Base-by-base conservation (phyloP, 805 yeast genomes). In the Candida maesae region DNA sequence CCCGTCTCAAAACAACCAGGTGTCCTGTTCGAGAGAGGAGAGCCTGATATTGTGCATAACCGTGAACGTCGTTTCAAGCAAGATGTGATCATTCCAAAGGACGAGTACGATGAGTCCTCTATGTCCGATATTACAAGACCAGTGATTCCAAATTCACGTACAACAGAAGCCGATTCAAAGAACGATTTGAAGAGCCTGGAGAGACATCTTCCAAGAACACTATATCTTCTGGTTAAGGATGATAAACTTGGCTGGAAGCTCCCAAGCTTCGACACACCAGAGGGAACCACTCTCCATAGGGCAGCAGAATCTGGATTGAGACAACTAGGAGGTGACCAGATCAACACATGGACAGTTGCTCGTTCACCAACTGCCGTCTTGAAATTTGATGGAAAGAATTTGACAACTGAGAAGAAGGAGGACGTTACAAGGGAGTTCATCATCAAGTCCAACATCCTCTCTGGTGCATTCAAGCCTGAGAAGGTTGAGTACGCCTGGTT, bases 331-430 rank as follows among this genome's bases (percentile, higher is more conserved):
- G 95, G 96, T 24, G 76, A 71, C 10, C 61, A 72, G 41, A 76
- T 93, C 59, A 84, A 88, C 64, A 83, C 88, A 33, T 91, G 95
- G 86, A 78, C 84, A 16, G 95, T 93, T n/a, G 88, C 98, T 18
- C 78, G 77, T 42, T 84, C 84, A 5, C 98, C 99, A 30, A 82
- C 90, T 31, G 89, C 81, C 33, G 78, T 83, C 2, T 57, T 82
- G 47, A 70, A 76, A 50, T 72, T 67, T 46, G 38, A 46, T 11
- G 44, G 52, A 7, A 51, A 44, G 12, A 51, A 58, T 2, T 20
- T 53, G 20, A 58, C 58, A 6, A 40, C 42, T 5, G 47, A 44
- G 5, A 16, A 47, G 14, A 19, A 54, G 2, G 59, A 50, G 10
- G 53, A 44, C 3, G 55, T 55, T 7, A 42, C 49, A 12, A 71